Evolutionary conservation across 2,329 filamentous ascomycete species (phyloP).

Genomic region (Dactylella cylindrospora): DNA sequence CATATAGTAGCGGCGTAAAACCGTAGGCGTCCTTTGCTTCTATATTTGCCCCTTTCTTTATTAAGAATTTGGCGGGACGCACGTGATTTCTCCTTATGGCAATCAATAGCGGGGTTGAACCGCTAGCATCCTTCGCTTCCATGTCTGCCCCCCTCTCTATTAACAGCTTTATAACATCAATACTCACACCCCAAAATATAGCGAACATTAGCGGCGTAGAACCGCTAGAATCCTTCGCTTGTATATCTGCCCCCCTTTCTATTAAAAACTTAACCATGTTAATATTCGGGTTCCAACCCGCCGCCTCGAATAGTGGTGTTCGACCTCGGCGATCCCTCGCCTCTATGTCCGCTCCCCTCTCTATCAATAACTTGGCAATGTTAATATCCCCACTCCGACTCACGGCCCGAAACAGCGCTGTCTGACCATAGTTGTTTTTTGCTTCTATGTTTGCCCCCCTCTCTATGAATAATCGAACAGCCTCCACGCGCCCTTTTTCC

Average conservation of each 20-base stretch:
- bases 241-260: neutral
- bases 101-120: no score
- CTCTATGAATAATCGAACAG: neutral
- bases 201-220: neutral
- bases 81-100: no score
- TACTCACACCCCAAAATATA: neutral
- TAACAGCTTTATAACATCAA: neutral
- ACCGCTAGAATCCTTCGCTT: neutral
- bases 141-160: neutral
- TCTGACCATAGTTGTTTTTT: neutral
- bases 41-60: no score
- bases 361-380: neutral
- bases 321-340: neutral
- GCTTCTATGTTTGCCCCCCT: slow-evolving; percentile 1
- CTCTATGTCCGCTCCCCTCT: neutral
- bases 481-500: neutral
- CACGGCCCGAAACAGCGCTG: neutral
- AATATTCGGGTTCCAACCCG: neutral
- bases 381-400: no score
- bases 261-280: neutral
- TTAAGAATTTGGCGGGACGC: no score
- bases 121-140: no score
- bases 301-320: neutral
- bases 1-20: no score
- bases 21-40: no score